These are phyloP conservation scores for Trichocladium antarcticum DNA, from an alignment of 495 filamentous ascomycete species.

Conservation along the genomic window DNA sequence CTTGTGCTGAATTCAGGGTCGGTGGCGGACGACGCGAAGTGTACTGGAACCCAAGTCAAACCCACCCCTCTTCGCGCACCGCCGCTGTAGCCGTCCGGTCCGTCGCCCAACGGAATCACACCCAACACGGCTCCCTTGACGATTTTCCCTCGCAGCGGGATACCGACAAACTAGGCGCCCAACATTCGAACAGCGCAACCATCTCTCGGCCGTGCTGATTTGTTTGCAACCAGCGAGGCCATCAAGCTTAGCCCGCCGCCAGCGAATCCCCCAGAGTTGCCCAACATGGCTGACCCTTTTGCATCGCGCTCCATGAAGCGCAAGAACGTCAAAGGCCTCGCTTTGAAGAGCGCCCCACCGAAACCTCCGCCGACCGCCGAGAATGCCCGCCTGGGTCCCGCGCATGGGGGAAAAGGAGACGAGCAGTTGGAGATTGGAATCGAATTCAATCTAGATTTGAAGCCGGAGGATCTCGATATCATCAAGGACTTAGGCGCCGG, in stretches of 20 bases:
- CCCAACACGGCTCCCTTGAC: neutral
- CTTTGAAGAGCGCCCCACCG: constrained; percentile 57
- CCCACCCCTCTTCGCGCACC: too few species aligned
- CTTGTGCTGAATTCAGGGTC: too few species aligned
- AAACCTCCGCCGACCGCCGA: constrained; percentile 36
- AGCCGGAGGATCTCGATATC: constrained; percentile 82
- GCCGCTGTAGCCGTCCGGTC: too few species aligned
- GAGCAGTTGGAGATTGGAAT: constrained; percentile 87
- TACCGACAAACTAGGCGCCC: too few species aligned
- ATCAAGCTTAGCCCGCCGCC: neutral
- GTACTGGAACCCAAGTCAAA: too few species aligned
- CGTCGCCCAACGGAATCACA: too few species aligned
- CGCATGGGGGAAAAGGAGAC: constrained; percentile 48
- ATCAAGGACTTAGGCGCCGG: constrained; percentile 91
- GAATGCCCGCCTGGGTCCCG: constrained; percentile 42
- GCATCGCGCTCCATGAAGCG: constrained; percentile 87
- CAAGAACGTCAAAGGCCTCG: constrained; percentile 96
- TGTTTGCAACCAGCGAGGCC: neutral
- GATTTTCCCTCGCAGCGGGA: neutral
- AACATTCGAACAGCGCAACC: neutral
- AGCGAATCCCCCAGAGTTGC: neutral
- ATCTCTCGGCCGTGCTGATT: neutral
- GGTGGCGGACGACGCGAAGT: too few species aligned
- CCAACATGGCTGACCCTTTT: constrained; percentile 71
- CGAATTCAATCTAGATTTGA: constrained; percentile 86